Base-by-base conservation (phyloP, 805 yeast genomes). In the Metschnikowia reukaufii region DNA sequence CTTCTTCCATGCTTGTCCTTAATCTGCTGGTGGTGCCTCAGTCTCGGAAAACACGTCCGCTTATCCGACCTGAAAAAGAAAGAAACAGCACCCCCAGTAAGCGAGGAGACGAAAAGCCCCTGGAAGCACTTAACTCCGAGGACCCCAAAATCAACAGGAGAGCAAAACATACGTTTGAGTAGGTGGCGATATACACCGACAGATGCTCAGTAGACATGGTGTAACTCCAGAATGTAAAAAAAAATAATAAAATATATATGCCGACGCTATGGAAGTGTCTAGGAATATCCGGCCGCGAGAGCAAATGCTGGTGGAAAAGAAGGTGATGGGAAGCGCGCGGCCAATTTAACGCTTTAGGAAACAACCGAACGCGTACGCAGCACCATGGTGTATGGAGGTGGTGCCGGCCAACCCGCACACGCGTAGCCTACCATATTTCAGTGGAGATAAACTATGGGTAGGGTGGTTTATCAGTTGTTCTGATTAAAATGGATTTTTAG, bases 141-240 rank as follows among this genome's bases (percentile, higher is more conserved):
- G 29, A 9, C 8, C 12, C 29, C 12, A 13, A 25, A n/a, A n/a
- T n/a, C n/a, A n/a, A n/a, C n/a, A 25, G 29, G 29, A 25, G 12
- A 20, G 33, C 18, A 30, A 12, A 38, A 70, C 77, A 52, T 68
- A 72, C 77, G 55, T 64, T 70, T 41, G 76, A 71, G 54, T 72
- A 72, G 13, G 76, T 72, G 51, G 77, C 76, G 45, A 72, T 70
- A 57, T 67, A 72, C 50, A 72, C 76, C 56, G 62, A 58, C 27
- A 75, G 72, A 38, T 62, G 67, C 49, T 57, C 66, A 42, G 47
- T 50, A 36, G 69, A 58, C 71, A 66, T 66, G 38, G 33, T 45
- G 38, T 21, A 20, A 13, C 29, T 25, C 29, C 29, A 25, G 12
- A 25, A 25, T 9, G 12, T 9, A 25, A 25, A 25, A 25, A 25